A percentile compares a stretch with the other conserved stretches of the same genome.
These are phyloP conservation scores for Tulasnella sp. DNA, from an alignment of 768 basidiomycete species.

Conservation along the genomic window DNA sequence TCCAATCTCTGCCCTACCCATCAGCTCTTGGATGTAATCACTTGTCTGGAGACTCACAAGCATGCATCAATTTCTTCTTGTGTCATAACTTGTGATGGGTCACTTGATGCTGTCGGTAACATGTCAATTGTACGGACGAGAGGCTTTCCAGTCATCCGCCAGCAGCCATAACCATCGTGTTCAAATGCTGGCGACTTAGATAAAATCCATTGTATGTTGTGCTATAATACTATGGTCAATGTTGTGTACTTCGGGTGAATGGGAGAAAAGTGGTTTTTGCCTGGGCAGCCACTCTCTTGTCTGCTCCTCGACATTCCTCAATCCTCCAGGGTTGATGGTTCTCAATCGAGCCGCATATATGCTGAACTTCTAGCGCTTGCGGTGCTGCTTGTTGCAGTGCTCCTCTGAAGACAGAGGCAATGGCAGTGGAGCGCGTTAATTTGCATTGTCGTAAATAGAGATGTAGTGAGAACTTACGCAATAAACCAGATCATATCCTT, in stretches of 20 bases:
- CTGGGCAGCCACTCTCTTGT: neutral
- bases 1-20: neutral
- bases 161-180: neutral
- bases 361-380: neutral
- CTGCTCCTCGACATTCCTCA: neutral
- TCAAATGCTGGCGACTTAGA: neutral
- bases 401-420: neutral
- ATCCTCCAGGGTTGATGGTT: neutral
- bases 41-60: neutral
- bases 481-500: constrained; percentile 3
- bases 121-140: neutral
- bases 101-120: neutral
- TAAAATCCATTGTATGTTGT: neutral
- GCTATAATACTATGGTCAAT: neutral
- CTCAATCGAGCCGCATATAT: neutral
- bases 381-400: neutral
- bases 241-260: neutral
- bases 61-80: neutral
- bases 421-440: neutral
- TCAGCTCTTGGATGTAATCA: neutral
- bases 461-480: neutral
- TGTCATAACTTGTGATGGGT: neutral
- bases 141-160: neutral
- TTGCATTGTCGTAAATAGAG: neutral
- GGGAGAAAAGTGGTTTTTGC: neutral